Conservation (phyloP, 2,329 filamentous ascomycete species). For the Paraconiothyrium brasiliense region DNA sequence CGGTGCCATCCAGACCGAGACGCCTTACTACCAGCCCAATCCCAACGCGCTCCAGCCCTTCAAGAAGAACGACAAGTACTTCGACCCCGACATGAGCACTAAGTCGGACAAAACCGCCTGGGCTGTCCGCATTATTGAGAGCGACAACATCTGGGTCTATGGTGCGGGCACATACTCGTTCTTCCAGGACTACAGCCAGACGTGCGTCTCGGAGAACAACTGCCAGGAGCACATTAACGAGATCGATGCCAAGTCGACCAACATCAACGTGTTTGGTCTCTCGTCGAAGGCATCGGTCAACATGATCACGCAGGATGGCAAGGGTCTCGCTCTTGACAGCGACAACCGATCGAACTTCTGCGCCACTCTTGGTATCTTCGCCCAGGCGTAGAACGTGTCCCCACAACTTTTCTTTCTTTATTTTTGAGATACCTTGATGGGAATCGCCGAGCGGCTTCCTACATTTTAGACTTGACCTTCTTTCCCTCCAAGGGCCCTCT, state of each 20-base stretch:
- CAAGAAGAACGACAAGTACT: constrained; percentile 53
- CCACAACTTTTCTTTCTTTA: neutral
- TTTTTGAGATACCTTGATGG: constrained; percentile 24
- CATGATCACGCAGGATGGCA: constrained; percentile 56
- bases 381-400: constrained; percentile 28
- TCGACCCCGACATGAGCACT: constrained; percentile 54
- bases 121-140: constrained; percentile 56
- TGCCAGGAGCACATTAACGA: constrained; percentile 63
- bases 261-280: constrained; percentile 58
- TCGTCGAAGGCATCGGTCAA: constrained; percentile 60
- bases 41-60: constrained; percentile 69
- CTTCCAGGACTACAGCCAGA: constrained; percentile 66
- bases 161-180: constrained; percentile 65
- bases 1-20: constrained; percentile 74
- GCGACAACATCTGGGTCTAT: constrained; percentile 56
- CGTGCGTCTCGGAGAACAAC: constrained; percentile 56
- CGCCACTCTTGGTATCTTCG: constrained; percentile 56
- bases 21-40: constrained; percentile 75
- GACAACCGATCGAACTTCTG: constrained; percentile 61
- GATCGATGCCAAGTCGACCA: constrained; percentile 51
- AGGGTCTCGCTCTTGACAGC: constrained; percentile 49
- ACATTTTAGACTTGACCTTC: constrained; percentile 28
- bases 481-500: constrained; percentile 26
- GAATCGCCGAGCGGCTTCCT: neutral
- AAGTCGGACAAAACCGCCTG: constrained; percentile 53